A percentile compares a stretch with the other conserved stretches of the same genome.
Conservation (phyloP, 2,329 filamentous ascomycete genomes). For the Sarocladium brachiariae region DNA sequence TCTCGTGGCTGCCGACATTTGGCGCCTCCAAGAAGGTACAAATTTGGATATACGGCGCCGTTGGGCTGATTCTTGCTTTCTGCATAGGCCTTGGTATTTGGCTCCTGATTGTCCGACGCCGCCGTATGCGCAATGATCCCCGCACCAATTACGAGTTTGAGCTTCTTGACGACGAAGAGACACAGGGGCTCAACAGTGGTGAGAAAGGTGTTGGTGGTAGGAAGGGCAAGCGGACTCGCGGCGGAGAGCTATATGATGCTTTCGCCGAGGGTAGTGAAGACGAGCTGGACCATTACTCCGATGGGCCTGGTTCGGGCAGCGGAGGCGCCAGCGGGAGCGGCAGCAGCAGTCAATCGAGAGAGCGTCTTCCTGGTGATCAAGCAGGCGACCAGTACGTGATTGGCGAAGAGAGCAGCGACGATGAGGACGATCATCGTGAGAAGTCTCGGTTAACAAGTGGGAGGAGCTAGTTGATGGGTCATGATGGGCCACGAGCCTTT, state of each 20-base stretch:
- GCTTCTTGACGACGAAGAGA: conserved; percentile 77
- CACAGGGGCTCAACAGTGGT: conserved; percentile 43
- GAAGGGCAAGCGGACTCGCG: conserved; percentile 50
- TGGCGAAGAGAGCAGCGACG: conserved; percentile 38
- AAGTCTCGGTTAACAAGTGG: conserved; percentile 2
- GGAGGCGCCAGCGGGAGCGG: conserved; percentile 1
- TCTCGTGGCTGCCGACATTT: conserved; percentile 87
- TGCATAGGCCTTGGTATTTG: conserved; percentile 75
- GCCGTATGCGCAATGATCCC: conserved; percentile 64
- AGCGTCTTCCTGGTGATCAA: conserved; percentile 22
- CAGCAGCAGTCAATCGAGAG: conserved; percentile 17
- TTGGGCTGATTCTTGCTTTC: conserved; percentile 80
- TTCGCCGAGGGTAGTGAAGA: conserved; percentile 84
- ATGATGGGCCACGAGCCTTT: too few relatives aligned
- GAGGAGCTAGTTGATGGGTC: neutral
- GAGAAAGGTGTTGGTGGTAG: conserved; percentile 37
- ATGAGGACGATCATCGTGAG: conserved; percentile 26
- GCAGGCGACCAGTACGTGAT: conserved; percentile 43
- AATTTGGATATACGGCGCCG: conserved; percentile 85
- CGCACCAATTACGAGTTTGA: conserved; percentile 92
- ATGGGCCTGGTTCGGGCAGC: conserved; percentile 10
- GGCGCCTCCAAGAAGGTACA: conserved; percentile 81
- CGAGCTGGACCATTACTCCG: conserved; percentile 41
- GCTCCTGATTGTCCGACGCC: conserved; percentile 71
- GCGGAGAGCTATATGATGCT: conserved; percentile 92